These are phyloP conservation scores for Purshia tridentata DNA, from an alignment of 306 rosid species.

Conservation along the genomic window DNA sequence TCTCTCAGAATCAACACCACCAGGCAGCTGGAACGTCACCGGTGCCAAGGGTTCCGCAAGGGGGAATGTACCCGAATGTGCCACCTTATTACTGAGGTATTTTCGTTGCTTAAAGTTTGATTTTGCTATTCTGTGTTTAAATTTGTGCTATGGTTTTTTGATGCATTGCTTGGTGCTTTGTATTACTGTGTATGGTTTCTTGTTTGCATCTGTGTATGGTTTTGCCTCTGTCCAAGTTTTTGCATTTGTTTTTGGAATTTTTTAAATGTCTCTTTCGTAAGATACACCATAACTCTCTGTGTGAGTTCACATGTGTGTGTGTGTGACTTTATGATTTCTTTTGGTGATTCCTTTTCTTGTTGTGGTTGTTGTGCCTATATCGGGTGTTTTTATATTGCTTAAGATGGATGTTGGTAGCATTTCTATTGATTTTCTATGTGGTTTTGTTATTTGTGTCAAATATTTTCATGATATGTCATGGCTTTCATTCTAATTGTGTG, in stretches of 20 bases:
- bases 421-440: background rate
- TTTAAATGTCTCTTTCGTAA: background rate
- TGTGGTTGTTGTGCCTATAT: background rate
- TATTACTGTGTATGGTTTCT: background rate
- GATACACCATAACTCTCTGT: background rate
- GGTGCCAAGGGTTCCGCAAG: slow-evolving; percentile 76
- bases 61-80: slow-evolving; percentile 77
- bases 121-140: background rate
- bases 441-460: background rate
- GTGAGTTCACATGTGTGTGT: background rate
- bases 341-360: background rate
- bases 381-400: background rate
- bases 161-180: background rate
- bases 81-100: slow-evolving; percentile 95
- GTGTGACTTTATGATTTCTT: background rate
- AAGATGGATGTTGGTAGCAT: background rate
- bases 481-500: background rate
- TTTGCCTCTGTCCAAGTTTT: background rate
- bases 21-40: slow-evolving; percentile 75
- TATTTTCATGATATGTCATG: background rate
- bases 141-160: background rate
- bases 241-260: background rate
- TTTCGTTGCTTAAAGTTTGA: background rate
- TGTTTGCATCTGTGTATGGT: background rate
- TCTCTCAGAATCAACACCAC: slow-evolving; percentile 70